Evolutionary conservation across 139 green algal species (phyloP), one percentile per base, ranked within the genome.

Genomic region (Pseudopediastrum boryanum): DNA sequence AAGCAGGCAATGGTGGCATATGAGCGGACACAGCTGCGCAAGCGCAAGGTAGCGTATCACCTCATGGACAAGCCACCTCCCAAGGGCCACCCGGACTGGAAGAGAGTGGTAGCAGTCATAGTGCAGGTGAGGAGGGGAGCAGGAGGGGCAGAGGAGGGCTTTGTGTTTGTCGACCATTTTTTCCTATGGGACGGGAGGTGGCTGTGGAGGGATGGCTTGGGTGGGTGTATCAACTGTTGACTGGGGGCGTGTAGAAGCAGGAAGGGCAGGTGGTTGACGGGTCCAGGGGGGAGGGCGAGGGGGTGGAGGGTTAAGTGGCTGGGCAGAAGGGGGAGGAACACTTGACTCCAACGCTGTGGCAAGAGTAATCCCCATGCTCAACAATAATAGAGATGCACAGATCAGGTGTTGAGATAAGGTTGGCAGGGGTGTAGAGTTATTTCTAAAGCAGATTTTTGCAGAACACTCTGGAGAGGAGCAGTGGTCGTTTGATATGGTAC

Each of bases 21-120:
- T n/a, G n/a, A n/a, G 56, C 75, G 10, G 69, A 48, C 6, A 25
- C 25, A n/a, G 62, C 63, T 7, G 77, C 72, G 4, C 69, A 81
- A 62, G 67, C 62, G 46, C 21, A 46, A 39, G 8, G 29, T 16
- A 25, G 59, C 27, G 35, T 71, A 71, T 38, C 36, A 58, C 38
- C 46, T 65, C 5, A 80, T 61, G n/a, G 74, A 80, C 83, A 66
- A 41, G 35, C 35, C 68, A 62, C 78, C 78, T 19, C 21, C 33
- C 13, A 41, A 41, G 27, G 51, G 52, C 51, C 62, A 31, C 31
- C 51, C 77, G 4, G 84, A 88, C 56, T 91, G 87, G 87, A 75
- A 81, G 58, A 79, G 87, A 0, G 87, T 91, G 42, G 87, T 87
- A 50, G 84, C 82, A 23, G 87, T 91, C 13, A 59, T 91, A 8